A percentile compares a stretch with the other conserved stretches of the same genome.
These are phyloP conservation scores for Mucor velutinosus DNA, from an alignment of 371 early-diverging fungal species.

Conservation along the genomic window DNA sequence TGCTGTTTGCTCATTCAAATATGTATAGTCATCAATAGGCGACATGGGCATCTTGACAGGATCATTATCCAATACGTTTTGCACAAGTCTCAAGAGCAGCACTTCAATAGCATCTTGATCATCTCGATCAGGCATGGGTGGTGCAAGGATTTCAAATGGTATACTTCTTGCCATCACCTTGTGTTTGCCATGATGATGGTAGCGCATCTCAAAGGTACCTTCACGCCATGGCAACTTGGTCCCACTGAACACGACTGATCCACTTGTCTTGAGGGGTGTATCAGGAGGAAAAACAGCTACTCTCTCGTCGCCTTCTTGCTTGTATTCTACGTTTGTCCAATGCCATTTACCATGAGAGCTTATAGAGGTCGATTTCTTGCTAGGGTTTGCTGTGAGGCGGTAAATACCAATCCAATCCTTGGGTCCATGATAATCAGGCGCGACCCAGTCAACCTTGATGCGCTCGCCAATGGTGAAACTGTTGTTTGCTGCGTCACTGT, in stretches of 20 bases:
- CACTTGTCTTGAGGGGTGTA: constrained; percentile 11
- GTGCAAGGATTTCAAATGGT: constrained; percentile 61
- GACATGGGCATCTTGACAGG: constrained; percentile 49
- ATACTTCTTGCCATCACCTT: constrained; percentile 68
- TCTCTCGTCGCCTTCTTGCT: constrained; percentile 2
- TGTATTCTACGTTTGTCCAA: constrained; percentile 14
- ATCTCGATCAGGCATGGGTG: constrained; percentile 14
- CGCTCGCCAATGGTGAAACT: constrained; percentile 63
- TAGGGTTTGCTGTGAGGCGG: constrained; percentile 65
- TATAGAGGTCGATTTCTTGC: constrained; percentile 60
- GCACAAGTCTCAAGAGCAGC: constrained; percentile 22
- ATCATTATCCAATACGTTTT: constrained; percentile 31
- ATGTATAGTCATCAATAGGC: constrained; percentile 45
- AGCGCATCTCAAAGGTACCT: constrained; percentile 81
- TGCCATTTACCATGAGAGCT: constrained; percentile 64
- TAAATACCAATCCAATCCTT: constrained; percentile 92
- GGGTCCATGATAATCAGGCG: constrained; percentile 58
- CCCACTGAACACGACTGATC: constrained; percentile 52
- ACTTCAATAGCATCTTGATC: constrained; percentile 22
- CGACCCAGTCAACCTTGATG: constrained; percentile 68
- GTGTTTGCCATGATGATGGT: constrained; percentile 78
- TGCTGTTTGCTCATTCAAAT: constrained; percentile 61
- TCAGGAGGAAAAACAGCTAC: constrained; percentile 5
- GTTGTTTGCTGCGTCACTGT: background rate
- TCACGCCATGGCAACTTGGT: constrained; percentile 71